Evolutionary conservation across 2,329 filamentous ascomycete species (phyloP), one percentile per base, ranked within the genome.

Genomic region (Ophiognomonia clavigignenti-juglandacearum): DNA sequence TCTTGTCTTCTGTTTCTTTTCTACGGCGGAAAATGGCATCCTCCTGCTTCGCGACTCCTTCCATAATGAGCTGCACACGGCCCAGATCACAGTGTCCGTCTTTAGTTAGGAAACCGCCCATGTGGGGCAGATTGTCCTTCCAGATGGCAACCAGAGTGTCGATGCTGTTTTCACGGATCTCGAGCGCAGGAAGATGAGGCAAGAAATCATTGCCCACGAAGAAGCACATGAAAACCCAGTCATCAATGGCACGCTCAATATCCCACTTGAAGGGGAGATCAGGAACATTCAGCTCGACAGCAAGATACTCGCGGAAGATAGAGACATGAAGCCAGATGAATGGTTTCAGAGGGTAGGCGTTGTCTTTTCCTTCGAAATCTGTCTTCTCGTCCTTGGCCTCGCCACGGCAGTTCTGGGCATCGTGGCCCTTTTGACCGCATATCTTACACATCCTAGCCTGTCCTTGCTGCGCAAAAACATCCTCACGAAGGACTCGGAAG

Each of bases 161-260:
- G 61, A 98, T 98, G 40, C 92, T 92, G 63, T 96, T 91, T 61
- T 98, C 93, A 51, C 93, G 83, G 64, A 98, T 97, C 65, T 97
- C 93, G 49, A 98, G 77, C 59, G 92, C 95, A n/a, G 93, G 93
- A 49, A 98, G 74, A 74, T 98, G 93, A 42, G 93, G 93, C 56
- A 98, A 71, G 70, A 98, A 98, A 72, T 98, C 95, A 67, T 98
- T 98, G 56, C 92, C 92, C 47, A 97, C 92, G 64, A 97, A 97
- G 71, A 95, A 97, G 70, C 92, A 97, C 83, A 97, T 93, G 65
- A 97, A 97, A 13, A 97, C 89, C 93, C 92, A 97, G 63, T 97
- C 92, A 66, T 97, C 93, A 50, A 97, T 80, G 22, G 91, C 91
- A 55, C 93, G 83, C 67, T 98, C 93, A 37, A 98, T 75, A 63